Conservation (phyloP, 148 eudicot genomes). For the Amaranthus hypochondriacus region DNA sequence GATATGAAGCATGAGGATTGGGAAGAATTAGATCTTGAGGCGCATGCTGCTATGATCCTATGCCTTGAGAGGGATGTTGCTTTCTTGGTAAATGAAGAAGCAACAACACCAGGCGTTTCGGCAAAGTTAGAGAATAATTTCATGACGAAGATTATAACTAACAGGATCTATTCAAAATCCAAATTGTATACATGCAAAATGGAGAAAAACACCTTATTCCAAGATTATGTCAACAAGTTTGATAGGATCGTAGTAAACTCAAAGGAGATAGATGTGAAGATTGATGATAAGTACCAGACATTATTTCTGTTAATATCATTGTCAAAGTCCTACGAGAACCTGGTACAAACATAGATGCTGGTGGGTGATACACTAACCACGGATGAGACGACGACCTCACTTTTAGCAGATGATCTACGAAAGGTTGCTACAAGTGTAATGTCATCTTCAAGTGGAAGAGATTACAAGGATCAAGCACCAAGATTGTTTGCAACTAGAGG, state of each 20-base stretch:
- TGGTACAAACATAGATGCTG: constrained; percentile 13
- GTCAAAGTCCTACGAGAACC: background rate
- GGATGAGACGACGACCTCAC: constrained; percentile 12
- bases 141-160: constrained; percentile 5
- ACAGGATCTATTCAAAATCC: background rate
- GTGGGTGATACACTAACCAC: constrained; percentile 13
- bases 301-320: background rate
- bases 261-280: constrained; percentile 7
- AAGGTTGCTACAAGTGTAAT: constrained; percentile 15
- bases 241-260: background rate
- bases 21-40: no score
- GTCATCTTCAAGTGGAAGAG: no score
- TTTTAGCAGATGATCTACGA: constrained; percentile 14
- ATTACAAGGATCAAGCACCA: no score
- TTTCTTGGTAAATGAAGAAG: constrained; percentile 12
- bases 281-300: background rate
- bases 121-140: background rate
- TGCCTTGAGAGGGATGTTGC: constrained; percentile 1
- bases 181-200: background rate
- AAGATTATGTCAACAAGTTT: background rate
- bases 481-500: no score
- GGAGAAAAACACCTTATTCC: background rate
- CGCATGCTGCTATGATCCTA: no score
- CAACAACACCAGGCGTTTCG: background rate
- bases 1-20: no score